These are phyloP conservation scores for Phialemonium atrogriseum DNA, from an alignment of 2,329 filamentous ascomycete species.

Conservation along the genomic window DNA sequence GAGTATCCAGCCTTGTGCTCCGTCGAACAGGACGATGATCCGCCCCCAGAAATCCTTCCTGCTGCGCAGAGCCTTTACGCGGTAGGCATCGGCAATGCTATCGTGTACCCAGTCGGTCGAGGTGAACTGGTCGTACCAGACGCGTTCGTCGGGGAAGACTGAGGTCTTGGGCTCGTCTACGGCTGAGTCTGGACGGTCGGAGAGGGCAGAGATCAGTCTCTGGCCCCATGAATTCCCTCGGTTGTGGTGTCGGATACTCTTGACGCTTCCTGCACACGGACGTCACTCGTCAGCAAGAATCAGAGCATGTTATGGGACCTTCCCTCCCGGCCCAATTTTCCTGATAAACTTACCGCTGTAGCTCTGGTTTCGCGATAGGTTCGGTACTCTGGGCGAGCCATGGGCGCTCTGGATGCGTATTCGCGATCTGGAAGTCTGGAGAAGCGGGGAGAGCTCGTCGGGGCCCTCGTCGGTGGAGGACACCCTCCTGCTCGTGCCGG, in stretches of 20 bases:
- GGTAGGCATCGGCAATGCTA: constrained; percentile 87
- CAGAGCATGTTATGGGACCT: no score
- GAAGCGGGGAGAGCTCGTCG: constrained; percentile 22
- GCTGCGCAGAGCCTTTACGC: constrained; percentile 72
- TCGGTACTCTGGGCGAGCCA: constrained; percentile 14
- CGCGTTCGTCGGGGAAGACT: constrained; percentile 70
- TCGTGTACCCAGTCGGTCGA: constrained; percentile 98
- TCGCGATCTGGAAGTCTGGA: constrained; percentile 14
- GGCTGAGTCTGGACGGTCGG: constrained; percentile 43
- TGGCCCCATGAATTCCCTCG: constrained; percentile 51
- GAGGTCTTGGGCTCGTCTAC: constrained; percentile 58
- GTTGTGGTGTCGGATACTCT: constrained; percentile 40
- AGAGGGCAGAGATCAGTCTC: constrained; percentile 54
- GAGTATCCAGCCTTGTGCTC: constrained; percentile 87
- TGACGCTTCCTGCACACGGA: constrained; percentile 24
- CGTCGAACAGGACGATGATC: constrained; percentile 68
- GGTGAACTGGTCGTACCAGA: constrained; percentile 98
- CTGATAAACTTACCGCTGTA: constrained; percentile 13
- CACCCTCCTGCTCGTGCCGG: constrained; percentile 12
- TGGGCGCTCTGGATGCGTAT: constrained; percentile 16
- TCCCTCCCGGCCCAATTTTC: no score
- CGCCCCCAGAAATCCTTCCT: constrained; percentile 82
- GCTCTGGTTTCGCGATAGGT: constrained; percentile 20
- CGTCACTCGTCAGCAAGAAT: neutral
- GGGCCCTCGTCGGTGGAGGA: constrained; percentile 14